A percentile compares a stretch with the other conserved stretches of the same genome.
Conservation (phyloP, 345 rosid species). For the Populus ilicifolia region DNA sequence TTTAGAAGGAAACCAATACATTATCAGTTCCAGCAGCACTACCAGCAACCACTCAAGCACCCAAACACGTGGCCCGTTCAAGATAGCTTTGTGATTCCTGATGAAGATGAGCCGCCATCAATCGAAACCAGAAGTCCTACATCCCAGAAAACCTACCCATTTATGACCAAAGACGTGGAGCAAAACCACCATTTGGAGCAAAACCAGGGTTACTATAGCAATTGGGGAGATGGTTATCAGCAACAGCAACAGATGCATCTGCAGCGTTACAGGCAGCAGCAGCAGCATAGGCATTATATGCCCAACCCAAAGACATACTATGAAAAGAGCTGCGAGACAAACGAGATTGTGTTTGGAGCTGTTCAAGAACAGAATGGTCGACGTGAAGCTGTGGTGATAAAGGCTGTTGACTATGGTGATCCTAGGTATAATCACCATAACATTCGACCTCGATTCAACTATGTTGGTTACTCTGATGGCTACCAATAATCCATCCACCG, state of each 20-base stretch:
- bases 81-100: slow-evolving; percentile 73
- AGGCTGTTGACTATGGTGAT: slow-evolving; percentile 82
- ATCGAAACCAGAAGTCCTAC: slow-evolving; percentile 51
- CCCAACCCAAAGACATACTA: slow-evolving; percentile 49
- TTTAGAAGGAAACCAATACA: slow-evolving; percentile 40
- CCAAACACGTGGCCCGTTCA: slow-evolving; percentile 66
- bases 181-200: slow-evolving; percentile 46
- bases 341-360: slow-evolving; percentile 87
- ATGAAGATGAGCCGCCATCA: slow-evolving; percentile 73
- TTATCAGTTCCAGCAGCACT: slow-evolving; percentile 40
- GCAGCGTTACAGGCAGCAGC: slow-evolving; percentile 27
- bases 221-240: slow-evolving; percentile 43
- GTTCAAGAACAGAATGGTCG: slow-evolving; percentile 87
- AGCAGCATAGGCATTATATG: slow-evolving; percentile 38
- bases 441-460: slow-evolving; percentile 60
- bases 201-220: slow-evolving; percentile 41
- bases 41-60: slow-evolving; percentile 33
- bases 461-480: slow-evolving; percentile 46
- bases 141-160: slow-evolving; percentile 50
- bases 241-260: slow-evolving; percentile 26
- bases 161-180: slow-evolving; percentile 37
- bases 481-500: slow-evolving; percentile 12
- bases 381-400: slow-evolving; percentile 84
- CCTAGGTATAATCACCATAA: slow-evolving; percentile 51
- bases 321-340: slow-evolving; percentile 73